Evolutionary conservation across 257 asterid species (phyloP).

Genomic region (Solanum ossicruentum): DNA sequence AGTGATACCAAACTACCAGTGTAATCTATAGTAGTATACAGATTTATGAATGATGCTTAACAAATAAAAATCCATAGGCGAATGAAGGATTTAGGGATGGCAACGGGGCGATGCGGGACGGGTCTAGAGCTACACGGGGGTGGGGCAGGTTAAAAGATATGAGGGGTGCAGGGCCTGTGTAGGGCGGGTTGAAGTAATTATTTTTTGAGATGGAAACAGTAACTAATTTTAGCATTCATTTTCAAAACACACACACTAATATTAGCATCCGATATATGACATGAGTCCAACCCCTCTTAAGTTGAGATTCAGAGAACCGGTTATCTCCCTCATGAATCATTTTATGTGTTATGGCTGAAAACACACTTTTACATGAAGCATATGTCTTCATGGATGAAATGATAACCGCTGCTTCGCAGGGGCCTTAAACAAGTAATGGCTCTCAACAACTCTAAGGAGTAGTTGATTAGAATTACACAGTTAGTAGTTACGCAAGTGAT

Average conservation of each 20-base stretch:
- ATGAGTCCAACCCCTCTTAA: background rate
- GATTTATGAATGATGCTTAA: background rate
- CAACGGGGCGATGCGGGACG: too few species aligned
- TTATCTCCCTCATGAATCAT: background rate
- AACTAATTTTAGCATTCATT: too few species aligned
- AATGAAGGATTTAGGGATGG: background rate
- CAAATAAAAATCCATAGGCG: background rate
- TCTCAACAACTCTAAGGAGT: background rate
- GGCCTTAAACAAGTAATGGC: background rate
- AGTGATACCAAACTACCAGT: background rate
- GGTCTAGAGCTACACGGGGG: too few species aligned
- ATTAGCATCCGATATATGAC: background rate
- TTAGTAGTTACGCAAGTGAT: background rate
- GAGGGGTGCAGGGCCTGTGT: too few species aligned
- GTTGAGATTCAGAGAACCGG: background rate
- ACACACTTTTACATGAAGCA: background rate
- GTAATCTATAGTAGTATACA: background rate
- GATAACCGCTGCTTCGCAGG: background rate
- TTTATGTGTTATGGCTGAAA: background rate
- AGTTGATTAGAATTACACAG: background rate
- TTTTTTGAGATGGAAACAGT: too few species aligned
- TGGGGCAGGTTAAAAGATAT: too few species aligned
- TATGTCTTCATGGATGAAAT: background rate
- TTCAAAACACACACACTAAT: background rate
- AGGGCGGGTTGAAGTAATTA: too few species aligned